A percentile compares a stretch with the other conserved stretches of the same genome.
Evolutionary conservation across 495 filamentous ascomycete genomes (phyloP).

Genomic region (Diplogelasinospora grovesii): DNA sequence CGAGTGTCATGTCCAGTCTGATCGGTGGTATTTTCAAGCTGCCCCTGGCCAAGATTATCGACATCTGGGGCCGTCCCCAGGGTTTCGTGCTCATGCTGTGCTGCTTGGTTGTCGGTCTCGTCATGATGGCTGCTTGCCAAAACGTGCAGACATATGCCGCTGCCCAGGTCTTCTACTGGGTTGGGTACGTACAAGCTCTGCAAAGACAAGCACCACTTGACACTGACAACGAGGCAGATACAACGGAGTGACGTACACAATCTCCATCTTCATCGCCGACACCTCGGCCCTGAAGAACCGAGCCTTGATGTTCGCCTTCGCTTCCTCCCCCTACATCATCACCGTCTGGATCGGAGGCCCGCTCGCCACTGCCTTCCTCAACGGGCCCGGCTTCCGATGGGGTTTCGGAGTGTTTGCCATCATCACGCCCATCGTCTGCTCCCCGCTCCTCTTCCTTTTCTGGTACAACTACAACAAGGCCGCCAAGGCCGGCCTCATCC

Average conservation of each 20-base stretch:
- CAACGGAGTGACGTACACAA: constrained; percentile 51
- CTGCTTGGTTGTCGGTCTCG: constrained; percentile 37
- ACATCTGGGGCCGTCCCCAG: constrained; percentile 55
- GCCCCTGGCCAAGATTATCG: constrained; percentile 58
- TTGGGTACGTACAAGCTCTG: constrained; percentile 27
- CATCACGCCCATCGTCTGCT: constrained; percentile 47
- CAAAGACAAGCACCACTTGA: constrained; percentile 16
- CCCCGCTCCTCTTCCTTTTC: constrained; percentile 50
- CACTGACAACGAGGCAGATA: too few relatives aligned
- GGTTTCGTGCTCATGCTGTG: constrained; percentile 34
- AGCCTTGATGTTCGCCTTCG: constrained; percentile 55
- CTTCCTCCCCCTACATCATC: constrained; percentile 58
- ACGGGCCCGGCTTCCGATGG: constrained; percentile 53
- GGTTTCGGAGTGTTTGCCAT: constrained; percentile 56
- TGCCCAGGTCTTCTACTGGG: constrained; percentile 49
- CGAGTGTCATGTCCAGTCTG: constrained; percentile 44
- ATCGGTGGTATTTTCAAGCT: constrained; percentile 58
- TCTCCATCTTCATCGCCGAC: constrained; percentile 61
- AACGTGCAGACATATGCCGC: constrained; percentile 44
- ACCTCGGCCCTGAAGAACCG: constrained; percentile 58
- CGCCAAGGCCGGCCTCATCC: constrained; percentile 44
- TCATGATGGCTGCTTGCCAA: constrained; percentile 48
- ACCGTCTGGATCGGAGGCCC: constrained; percentile 49
- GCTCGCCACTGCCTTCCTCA: constrained; percentile 38
- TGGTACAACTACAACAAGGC: constrained; percentile 55